Evolutionary conservation across 352 stramenopile genomes (phyloP), one percentile per base, ranked within the genome.

Genomic region (Globisporangium viniferum): DNA sequence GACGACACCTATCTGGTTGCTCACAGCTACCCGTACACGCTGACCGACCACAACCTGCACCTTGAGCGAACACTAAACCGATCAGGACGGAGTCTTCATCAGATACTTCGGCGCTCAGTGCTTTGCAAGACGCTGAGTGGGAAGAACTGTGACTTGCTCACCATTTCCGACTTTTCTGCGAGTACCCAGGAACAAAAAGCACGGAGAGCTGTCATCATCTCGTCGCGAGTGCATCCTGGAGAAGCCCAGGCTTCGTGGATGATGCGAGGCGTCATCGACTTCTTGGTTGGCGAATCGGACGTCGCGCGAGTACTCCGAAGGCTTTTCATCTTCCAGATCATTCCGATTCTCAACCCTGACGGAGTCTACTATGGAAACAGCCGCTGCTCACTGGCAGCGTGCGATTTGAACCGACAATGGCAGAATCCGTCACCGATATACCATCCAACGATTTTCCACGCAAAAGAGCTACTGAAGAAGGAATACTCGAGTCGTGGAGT

Each of bases 271-370:
- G 73, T 93, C 18, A 80, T 98, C 18, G 91, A 98, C 54, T 98
- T 97, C 36, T 67, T 98, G 6, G 73, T 94, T 0, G 81, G 89
- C 12, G 75, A 86, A 31, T 84, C 72, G 5, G 70, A 78, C 9
- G 59, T 75, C 0, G 95, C 95, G 4, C 67, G 78, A 4, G 62
- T 90, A 6, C 76, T 98, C 33, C 85, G 95, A 10, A 73, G 80
- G 14, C 76, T 95, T n/a, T 98, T 97, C 68, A 73, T 98, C 5
- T 98, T 98, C 67, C 84, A 93, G 35, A 79, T 98, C 46, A 82
- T 98, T 2, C 95, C 95, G 1, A 96, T 98, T 69, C 79, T 98
- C 9, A 98, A 98, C 59, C 95, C 95, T 0, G 95, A 98, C 62
- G 95, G 95, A 14, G 95, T 98, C 5, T 90, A 95, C 66, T 92